Percentiles rank a stretch among this genome's conserved stretches.
Conservation (phyloP, 2,329 filamentous ascomycete genomes). For the Trichoderma hamatum region DNA sequence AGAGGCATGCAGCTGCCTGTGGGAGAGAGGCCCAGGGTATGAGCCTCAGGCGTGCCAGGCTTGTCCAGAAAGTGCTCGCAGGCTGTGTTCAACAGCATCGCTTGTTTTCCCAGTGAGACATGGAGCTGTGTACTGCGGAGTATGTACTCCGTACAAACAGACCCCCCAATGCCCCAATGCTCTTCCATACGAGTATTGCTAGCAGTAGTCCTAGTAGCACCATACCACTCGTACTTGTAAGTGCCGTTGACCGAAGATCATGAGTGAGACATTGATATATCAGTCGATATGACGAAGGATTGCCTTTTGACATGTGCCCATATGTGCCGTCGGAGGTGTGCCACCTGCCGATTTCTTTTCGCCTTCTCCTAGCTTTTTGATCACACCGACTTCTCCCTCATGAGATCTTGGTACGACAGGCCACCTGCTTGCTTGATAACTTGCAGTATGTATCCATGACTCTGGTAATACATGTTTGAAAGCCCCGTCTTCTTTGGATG, state of each 20-base stretch:
- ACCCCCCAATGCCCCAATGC: background rate
- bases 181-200: background rate
- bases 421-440: conserved; percentile 1
- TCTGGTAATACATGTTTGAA: background rate
- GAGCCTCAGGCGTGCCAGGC: conserved; percentile 16
- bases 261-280: conserved; percentile 14
- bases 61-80: conserved; percentile 19
- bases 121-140: background rate
- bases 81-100: conserved; percentile 5
- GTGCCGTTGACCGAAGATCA: background rate
- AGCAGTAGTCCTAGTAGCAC: background rate
- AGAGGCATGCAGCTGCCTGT: conserved; percentile 26
- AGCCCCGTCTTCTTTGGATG: background rate
- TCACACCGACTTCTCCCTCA: conserved; percentile 18
- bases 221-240: background rate
- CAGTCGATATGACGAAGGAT: conserved; percentile 13
- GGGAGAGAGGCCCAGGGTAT: conserved; percentile 14
- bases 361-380: background rate
- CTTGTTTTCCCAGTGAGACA: background rate
- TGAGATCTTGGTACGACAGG: conserved; percentile 9
- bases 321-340: background rate
- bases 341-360: conserved; percentile 1
- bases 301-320: conserved; percentile 1
- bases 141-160: conserved; percentile 3
- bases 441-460: conserved; percentile 4